Base-by-base conservation (phyloP, 495 filamentous ascomycete genomes). In the Lophiostoma macrostomum region DNA sequence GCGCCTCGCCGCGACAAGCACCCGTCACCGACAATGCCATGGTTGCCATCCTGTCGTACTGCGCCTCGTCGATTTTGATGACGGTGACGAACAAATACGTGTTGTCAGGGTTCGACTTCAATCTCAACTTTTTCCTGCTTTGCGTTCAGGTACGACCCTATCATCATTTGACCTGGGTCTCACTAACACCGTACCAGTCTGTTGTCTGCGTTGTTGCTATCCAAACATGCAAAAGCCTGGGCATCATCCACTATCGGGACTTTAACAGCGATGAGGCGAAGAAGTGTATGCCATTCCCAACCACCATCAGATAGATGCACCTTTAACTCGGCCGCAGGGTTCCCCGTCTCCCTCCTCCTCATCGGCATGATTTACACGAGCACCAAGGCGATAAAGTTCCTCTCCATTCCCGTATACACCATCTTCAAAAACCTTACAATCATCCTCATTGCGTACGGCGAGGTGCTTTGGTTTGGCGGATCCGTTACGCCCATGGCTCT, bases 341-440 rank as follows among this genome's bases (percentile, higher is more conserved):
- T 99, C 70, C 93, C 93, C 34, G 89, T 99, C 67, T 96, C 94
- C 38, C 76, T 97, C 35, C 84, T 96, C 48, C 84, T 99, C 53
- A 94, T 99, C 69, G 90, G 90, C 61, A 99, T 96, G 91, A 99
- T 97, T 72, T 99, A 97, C 76, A 97, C 93, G 39, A 83, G 87
- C 66, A 90, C 88, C 67, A 96, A 96, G 74, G 91, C 93, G 18
- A 84, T 99, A 41, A 91, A 96, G 70, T 97, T 83, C 74, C 85
- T 99, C 51, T 95, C 89, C 14, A 95, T 99, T 44, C 93, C 93
- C 11, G 93, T 99, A 3, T 99, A 99, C 75, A 99, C 93, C 42
- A 99, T 99, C 70, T 99, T 99, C 81, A 99, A 99, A 80, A 99
- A 99, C 71, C 71, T 99, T 76, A 97, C 93, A 42, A 99, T 93